These are phyloP conservation scores for Dipteronia sinensis DNA, from an alignment of 345 rosid genomes.

Conservation along the genomic window DNA sequence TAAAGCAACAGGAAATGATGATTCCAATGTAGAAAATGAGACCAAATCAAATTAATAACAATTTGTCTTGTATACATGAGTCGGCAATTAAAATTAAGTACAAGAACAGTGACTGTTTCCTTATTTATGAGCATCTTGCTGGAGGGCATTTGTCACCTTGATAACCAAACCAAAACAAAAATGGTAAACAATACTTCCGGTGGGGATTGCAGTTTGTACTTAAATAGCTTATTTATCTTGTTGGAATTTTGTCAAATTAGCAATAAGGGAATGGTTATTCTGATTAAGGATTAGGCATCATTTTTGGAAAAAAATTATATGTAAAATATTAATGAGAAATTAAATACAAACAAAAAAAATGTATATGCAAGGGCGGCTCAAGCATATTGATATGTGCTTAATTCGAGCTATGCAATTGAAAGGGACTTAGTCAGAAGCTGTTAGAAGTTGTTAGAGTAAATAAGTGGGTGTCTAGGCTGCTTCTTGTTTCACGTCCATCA, in stretches of 20 bases:
- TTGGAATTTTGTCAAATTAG: neutral
- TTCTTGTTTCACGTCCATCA: too few species aligned
- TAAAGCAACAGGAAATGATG: constrained; percentile 12
- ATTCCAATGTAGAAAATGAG: neutral
- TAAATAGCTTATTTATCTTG: neutral
- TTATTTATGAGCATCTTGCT: neutral
- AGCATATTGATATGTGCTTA: too few species aligned
- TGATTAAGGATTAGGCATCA: too few species aligned
- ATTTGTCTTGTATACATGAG: constrained; percentile 13
- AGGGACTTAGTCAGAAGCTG: too few species aligned
- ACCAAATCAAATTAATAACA: neutral
- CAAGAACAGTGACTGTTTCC: neutral
- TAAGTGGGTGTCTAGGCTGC: too few species aligned
- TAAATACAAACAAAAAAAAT: too few species aligned
- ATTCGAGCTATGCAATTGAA: too few species aligned
- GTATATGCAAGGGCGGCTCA: too few species aligned
- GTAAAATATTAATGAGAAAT: too few species aligned
- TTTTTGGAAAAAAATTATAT: too few species aligned
- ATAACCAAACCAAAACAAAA: neutral
- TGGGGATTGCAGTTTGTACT: neutral
- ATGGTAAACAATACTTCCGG: neutral
- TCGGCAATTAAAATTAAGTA: constrained; percentile 4
- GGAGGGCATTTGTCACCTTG: neutral
- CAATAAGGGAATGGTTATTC: too few species aligned
- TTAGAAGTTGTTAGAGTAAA: too few species aligned